Conservation (phyloP, 345 rosid species). For the Physaria fendleri region DNA sequence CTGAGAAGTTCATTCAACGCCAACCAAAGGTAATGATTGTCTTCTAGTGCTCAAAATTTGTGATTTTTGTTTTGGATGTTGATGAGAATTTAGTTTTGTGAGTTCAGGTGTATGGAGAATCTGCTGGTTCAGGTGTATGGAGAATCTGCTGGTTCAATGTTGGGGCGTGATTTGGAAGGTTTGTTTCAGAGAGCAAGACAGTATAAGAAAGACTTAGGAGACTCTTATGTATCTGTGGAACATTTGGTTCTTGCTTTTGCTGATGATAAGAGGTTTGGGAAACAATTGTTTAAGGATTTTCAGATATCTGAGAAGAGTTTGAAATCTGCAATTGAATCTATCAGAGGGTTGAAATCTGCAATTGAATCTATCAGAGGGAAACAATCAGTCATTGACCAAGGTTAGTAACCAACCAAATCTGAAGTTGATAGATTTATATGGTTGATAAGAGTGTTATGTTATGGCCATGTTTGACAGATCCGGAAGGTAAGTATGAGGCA, state of each 20-base stretch:
- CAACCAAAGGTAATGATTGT: constrained; percentile 71
- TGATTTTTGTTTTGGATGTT: not conserved
- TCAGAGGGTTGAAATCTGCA: constrained; percentile 93
- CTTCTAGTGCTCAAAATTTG: not conserved
- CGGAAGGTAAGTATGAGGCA: constrained; percentile 97
- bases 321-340: constrained; percentile 79
- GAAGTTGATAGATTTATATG: not conserved
- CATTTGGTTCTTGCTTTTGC: constrained; percentile 86
- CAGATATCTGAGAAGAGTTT: constrained; percentile 54
- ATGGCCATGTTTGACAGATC: constrained; percentile 46
- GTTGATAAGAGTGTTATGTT: not conserved
- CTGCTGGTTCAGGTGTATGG: constrained; percentile 93
- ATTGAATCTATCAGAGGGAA: constrained; percentile 94
- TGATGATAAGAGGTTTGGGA: constrained; percentile 85
- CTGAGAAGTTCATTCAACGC: constrained; percentile 82
- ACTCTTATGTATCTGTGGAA: constrained; percentile 91
- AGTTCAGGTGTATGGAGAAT: constrained; percentile 72
- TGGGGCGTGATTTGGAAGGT: constrained; percentile 92
- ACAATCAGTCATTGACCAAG: constrained; percentile 97
- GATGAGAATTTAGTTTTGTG: not conserved
- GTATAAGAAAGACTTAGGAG: constrained; percentile 81
- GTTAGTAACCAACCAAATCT: constrained; percentile 23
- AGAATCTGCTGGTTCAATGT: constrained; percentile 84
- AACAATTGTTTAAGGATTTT: constrained; percentile 79
- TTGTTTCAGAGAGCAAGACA: constrained; percentile 75